Conservation (phyloP, 1,284 basidiomycete genomes). For the Mycena sp. region DNA sequence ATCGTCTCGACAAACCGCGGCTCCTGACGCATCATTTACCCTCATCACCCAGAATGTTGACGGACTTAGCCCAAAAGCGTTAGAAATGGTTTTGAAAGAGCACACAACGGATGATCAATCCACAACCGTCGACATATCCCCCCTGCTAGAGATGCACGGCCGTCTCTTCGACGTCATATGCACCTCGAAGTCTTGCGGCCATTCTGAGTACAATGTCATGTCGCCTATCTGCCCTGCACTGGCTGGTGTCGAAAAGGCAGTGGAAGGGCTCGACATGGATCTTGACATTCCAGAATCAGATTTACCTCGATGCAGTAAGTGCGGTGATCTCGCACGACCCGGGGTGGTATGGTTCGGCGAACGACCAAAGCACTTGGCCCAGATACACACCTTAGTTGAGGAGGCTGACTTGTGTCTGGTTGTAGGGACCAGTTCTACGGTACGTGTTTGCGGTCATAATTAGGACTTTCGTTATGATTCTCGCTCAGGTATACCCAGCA, state of each 20-base stretch:
- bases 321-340: slow-evolving; percentile 47
- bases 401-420: slow-evolving; percentile 54
- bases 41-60: slow-evolving; percentile 49
- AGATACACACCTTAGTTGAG: slow-evolving; percentile 44
- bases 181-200: slow-evolving; percentile 45
- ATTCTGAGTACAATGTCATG: slow-evolving; percentile 36
- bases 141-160: slow-evolving; percentile 57
- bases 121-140: background rate
- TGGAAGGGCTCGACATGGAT: slow-evolving; percentile 22
- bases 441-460: background rate
- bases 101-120: slow-evolving; percentile 15
- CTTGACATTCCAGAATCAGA: slow-evolving; percentile 36
- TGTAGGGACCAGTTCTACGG: slow-evolving; percentile 55
- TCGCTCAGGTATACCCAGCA: slow-evolving; percentile 50
- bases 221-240: slow-evolving; percentile 46
- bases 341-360: slow-evolving; percentile 59
- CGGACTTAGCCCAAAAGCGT: slow-evolving; percentile 40
- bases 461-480: background rate
- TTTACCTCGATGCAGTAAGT: slow-evolving; percentile 47
- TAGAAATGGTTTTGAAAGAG: slow-evolving; percentile 29
- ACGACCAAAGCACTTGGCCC: slow-evolving; percentile 38
- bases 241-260: slow-evolving; percentile 39
- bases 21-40: slow-evolving; percentile 35
- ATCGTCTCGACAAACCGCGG: slow-evolving; percentile 31
- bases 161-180: slow-evolving; percentile 53